Percentiles rank a stretch among this genome's conserved stretches.
Evolutionary conservation across 2,329 filamentous ascomycete genomes (phyloP).

Genomic region (Trichoderma afroharzianum): DNA sequence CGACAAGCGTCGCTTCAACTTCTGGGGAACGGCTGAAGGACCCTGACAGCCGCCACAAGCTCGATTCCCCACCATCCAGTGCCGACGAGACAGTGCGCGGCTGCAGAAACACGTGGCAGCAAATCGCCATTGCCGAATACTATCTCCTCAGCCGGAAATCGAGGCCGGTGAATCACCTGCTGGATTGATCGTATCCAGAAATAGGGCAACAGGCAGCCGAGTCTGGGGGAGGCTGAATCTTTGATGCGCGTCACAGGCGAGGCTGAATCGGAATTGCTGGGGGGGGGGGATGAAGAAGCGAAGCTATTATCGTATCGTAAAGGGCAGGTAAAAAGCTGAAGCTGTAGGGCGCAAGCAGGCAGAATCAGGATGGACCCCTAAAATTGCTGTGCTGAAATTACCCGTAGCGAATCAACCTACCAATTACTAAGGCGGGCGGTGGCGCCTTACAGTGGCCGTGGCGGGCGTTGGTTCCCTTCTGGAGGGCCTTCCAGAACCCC

Average conservation of each 20-base stretch:
- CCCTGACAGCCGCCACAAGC: conserved; percentile 11
- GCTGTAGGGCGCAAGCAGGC: neutral
- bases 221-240: neutral
- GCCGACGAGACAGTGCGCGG: conserved; percentile 1
- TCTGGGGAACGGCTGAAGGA: neutral
- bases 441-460: neutral
- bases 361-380: neutral
- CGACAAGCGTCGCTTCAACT: conserved; percentile 4
- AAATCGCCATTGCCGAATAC: neutral
- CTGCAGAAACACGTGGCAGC: neutral
- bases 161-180: neutral
- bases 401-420: neutral
- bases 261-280: neutral
- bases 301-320: neutral
- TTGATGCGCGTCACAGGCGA: neutral
- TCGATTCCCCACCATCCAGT: conserved; percentile 15
- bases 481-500: neutral
- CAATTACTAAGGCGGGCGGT: conserved; percentile 3
- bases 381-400: neutral
- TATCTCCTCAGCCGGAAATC: neutral
- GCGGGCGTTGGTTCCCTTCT: neutral
- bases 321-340: neutral
- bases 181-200: neutral
- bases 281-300: neutral
- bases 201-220: neutral